These are phyloP conservation scores for Aspergillus panamensis DNA, from an alignment of 495 filamentous ascomycete genomes.

Conservation along the genomic window DNA sequence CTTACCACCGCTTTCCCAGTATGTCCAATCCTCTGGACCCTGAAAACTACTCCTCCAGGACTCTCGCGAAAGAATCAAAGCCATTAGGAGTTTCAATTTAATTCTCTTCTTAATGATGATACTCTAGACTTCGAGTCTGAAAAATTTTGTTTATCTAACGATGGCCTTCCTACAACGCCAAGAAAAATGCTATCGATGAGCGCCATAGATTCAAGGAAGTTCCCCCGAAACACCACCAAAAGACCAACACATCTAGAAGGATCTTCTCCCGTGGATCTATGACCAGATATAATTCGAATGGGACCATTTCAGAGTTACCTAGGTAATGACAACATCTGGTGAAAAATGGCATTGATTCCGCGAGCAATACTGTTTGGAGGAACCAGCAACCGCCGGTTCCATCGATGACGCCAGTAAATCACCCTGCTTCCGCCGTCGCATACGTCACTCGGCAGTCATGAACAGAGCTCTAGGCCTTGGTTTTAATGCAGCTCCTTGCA, in stretches of 20 bases:
- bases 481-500: conserved; percentile 12
- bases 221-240: too few relatives aligned
- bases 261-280: not conserved
- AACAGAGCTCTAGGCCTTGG: conserved; percentile 12
- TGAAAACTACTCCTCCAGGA: not conserved
- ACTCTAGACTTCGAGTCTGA: too few relatives aligned
- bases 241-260: not conserved
- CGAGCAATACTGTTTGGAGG: conserved; percentile 6
- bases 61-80: not conserved
- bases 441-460: conserved; percentile 48
- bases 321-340: not conserved
- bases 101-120: too few relatives aligned
- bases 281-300: not conserved
- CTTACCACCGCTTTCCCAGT: conserved; percentile 3
- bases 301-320: not conserved
- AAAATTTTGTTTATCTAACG: too few relatives aligned
- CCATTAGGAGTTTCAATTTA: too few relatives aligned
- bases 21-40: not conserved
- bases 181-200: too few relatives aligned
- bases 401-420: conserved; percentile 25
- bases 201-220: too few relatives aligned
- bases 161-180: too few relatives aligned
- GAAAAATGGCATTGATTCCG: not conserved
- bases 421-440: conserved; percentile 17
- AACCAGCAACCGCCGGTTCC: conserved; percentile 10